Base-by-base conservation (phyloP, 768 basidiomycete species). In the Udeniomyces megalosporus region DNA sequence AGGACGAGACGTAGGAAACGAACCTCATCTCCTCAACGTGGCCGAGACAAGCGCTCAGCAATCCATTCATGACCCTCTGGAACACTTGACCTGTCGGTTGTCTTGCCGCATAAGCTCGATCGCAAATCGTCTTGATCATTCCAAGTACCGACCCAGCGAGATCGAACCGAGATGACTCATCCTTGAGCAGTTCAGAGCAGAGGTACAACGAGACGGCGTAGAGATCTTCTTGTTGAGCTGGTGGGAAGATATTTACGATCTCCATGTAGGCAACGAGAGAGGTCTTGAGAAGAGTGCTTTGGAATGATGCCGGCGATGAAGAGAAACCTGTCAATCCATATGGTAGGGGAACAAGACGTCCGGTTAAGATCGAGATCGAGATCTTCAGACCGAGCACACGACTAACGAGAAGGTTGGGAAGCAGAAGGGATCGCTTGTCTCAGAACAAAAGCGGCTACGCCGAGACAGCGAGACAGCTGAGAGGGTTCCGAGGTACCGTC, bases 1-100 rank as follows among this genome's bases (percentile, higher is more conserved):
- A 42, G 8, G 38, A 8, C 38, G 17, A 42, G 38, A 42, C 8
- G 17, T 8, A 42, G 38, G 17, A 42, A 42, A 42, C 82, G 64
- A 55, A 90, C 90, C 90, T 81, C 85, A 95, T 90, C 65, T 84
- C 86, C 69, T 96, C 92, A 26, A 96, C 78, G 69, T 93, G 86
- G 52, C 84, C 76, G 35, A 96, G 74, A 69, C 88, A 90, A 0
- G 84, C 79, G 0, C 88, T 92, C n/a, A 96, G 74, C 22, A 95
- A 73, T 22, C 87, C 86, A 69, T 93, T 51, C 12, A 65, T 38
- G 22, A 65, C 63, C 22, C 63, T 38, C 2, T 42, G 57, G 58
- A 54, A 60, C 14, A 58, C 50, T n/a, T 65, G 58, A 22, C 58
- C 53, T 15, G 20, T 46, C 17, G 49, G 42, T 56, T 45, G 58